Evolutionary conservation across 139 green algal genomes (phyloP), one percentile per base, ranked within the genome.

Genomic region (Microglena sp.): DNA sequence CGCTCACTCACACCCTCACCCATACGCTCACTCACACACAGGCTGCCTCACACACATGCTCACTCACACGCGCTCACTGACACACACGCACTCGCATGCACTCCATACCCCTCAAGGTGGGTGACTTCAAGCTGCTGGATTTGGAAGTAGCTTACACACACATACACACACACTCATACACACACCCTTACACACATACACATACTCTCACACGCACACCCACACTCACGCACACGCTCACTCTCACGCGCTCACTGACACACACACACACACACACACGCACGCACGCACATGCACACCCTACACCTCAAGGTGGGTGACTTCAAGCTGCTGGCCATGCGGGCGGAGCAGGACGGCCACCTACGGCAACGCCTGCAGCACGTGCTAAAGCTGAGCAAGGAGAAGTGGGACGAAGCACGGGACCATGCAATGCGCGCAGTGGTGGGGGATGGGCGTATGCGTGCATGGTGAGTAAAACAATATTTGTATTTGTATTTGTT

Each of bases 331-430:
- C 79, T 95, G 71, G 82, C 82, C 6, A 66, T 89, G 54, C 71
- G 84, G 59, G 88, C 88, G 5, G 87, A 95, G 56, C 73, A 79
- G 33, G 89, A 94, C 65, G 81, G 84, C 4, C 83, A 91, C 63
- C 70, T 93, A 50, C 62, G 86, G 5, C 83, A 93, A 68, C 87
- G 88, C 67, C 69, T 95, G 71, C 87, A 94, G 75, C 79, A 87
- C 35, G 80, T 94, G 66, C 72, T 94, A 5, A 94, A 94, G 81
- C 82, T 94, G 34, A 55, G 71, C 71, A 90, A 90, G 65, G 89
- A 95, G 73, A 95, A 95, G 76, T 95, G 89, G 89, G 86, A 93
- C 32, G 87, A 95, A 72, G 88, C 87, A 21, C 68, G 84, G 2
- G 87, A 93, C 58, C 87, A 94, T 64, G 89, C 89, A 4, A 84